Base-by-base conservation (phyloP, 192 early-diverging fungal genomes). In the Polychytrium aggregatum region DNA sequence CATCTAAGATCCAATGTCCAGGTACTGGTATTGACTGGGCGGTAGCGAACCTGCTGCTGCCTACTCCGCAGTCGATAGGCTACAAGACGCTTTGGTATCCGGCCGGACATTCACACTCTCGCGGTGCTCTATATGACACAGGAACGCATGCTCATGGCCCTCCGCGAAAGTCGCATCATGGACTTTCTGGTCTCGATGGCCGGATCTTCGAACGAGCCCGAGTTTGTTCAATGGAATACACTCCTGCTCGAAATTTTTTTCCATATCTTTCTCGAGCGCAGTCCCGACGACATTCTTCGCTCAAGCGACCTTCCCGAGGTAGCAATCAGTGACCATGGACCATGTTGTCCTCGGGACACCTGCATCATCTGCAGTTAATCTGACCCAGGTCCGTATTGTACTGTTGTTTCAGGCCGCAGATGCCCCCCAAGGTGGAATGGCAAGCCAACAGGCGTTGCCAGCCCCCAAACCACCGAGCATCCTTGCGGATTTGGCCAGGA, bases 141-240 rank as follows among this genome's bases (percentile, higher is more conserved):
- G 59, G 83, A 88, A 42, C 48, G 48, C 42, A 56, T 86, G 17
- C 57, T 86, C 27, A 50, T 55, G 4, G 53, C 60, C 16, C 57
- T 85, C 26, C 60, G 80, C 22, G 63, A 82, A 45, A 69, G 78
- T 28, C 67, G 81, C 13, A 70, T 83, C 17, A 50, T 82, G 28
- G 74, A 81, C 13, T 60, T 93, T 22, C 56, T 90, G n/a, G 52
- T 87, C 18, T 74, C 82, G 0, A 67, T 90, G 14, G 74, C 84
- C 0, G 84, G 85, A 0, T 80, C 73, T 0, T 56, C 79, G 1
- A 70, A 59, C 28, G 65, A 81, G 27, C 42, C 55, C 3, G 82
- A 84, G 49, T 70, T 68, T 37, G 18, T 57, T 20, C 82, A 82
- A 21, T 84, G 72, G 67, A 86, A 83, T 46, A 33, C 72, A 1